These are phyloP conservation scores for Tricholoma terreum DNA, from an alignment of 768 basidiomycete species.

Conservation along the genomic window DNA sequence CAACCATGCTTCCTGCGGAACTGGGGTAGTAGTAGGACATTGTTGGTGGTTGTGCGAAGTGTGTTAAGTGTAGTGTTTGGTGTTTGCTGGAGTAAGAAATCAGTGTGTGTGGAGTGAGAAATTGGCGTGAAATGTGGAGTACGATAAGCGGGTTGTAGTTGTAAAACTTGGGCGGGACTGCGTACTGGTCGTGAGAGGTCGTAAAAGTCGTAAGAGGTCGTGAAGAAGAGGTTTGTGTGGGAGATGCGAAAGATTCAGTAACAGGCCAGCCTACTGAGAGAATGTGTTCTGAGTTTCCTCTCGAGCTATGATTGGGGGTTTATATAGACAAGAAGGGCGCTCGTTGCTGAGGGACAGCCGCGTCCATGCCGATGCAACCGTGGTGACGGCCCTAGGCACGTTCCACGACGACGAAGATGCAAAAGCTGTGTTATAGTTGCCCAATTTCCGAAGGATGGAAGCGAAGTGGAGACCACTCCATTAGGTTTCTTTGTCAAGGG, in stretches of 20 bases:
- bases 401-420: background rate
- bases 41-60: background rate
- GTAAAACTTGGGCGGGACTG: background rate
- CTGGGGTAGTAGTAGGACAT: constrained; percentile 21
- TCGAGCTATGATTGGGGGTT: background rate
- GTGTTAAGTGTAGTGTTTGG: background rate
- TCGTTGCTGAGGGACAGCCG: background rate
- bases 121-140: too few species aligned
- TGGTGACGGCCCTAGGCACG: background rate
- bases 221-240: constrained; percentile 11
- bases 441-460: too few species aligned
- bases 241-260: constrained; percentile 6
- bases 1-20: constrained; percentile 16
- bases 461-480: too few species aligned
- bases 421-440: background rate
- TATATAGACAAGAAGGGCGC: background rate
- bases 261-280: constrained; percentile 22
- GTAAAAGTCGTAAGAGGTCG: constrained; percentile 11
- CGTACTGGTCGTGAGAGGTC: constrained; percentile 13
- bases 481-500: too few species aligned
- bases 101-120: background rate
- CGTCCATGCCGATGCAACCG: background rate
- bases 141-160: background rate
- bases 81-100: background rate
- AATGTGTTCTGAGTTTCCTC: background rate